phyloP scores from a whole-genome alignment of 345 rosid genomes.

The Psidium friedrichsthalianum region DNA sequence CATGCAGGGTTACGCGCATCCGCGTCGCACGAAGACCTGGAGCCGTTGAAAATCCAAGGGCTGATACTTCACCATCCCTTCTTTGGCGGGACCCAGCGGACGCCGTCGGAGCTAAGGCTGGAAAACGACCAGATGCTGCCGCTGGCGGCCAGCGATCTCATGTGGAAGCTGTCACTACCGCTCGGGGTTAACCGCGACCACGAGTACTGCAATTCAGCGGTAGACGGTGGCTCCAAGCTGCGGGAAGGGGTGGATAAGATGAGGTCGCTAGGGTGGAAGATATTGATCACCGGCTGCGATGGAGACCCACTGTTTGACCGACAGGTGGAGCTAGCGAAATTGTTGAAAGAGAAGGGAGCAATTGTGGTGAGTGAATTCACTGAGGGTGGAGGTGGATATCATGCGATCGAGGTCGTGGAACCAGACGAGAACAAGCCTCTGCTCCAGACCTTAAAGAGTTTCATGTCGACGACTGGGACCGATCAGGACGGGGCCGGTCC shows the following conservation, averaged over 20 bases:
- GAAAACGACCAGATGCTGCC: constrained; percentile 17
- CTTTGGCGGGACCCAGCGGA: constrained; percentile 46
- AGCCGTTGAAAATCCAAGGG: constrained; percentile 43
- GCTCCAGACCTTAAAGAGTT: neutral
- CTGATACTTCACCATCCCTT: constrained; percentile 46
- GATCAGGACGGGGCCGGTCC: neutral
- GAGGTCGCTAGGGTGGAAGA: constrained; percentile 21
- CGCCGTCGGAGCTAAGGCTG: constrained; percentile 30
- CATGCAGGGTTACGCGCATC: constrained; percentile 22
- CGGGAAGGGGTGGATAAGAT: constrained; percentile 3
- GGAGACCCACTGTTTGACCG: constrained; percentile 1
- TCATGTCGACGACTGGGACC: neutral
- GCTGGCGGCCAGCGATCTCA: constrained; percentile 7
- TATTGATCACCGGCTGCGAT: neutral
- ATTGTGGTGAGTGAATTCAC: neutral
- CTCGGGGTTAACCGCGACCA: constrained; percentile 39
- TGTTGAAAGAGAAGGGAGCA: neutral
- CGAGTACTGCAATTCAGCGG: constrained; percentile 46
- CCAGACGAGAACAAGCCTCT: constrained; percentile 11
- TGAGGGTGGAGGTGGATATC: neutral
- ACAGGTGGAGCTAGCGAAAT: neutral
- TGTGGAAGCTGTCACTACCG: constrained; percentile 53
- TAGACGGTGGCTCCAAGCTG: constrained; percentile 8
- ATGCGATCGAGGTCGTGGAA: neutral
- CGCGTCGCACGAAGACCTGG: neutral